phyloP scores from a whole-genome alignment of 805 yeast genomes.

The Hanseniaspora vineae region DNA sequence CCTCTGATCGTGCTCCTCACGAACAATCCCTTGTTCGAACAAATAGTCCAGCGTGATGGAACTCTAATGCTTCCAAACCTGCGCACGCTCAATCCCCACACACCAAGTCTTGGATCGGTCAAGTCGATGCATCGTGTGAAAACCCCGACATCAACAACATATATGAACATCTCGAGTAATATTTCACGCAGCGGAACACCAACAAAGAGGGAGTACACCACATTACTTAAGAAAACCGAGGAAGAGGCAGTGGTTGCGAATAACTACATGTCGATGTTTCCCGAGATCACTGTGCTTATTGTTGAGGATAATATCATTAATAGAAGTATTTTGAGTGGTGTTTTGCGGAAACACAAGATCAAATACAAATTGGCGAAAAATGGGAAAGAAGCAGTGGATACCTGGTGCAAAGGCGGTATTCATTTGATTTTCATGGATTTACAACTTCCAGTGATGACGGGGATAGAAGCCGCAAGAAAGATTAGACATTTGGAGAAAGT shows the following conservation, averaged over 20 bases:
- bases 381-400: constrained; percentile 89
- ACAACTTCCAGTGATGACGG: constrained; percentile 91
- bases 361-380: constrained; percentile 79
- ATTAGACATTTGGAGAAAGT: constrained; percentile 68
- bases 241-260: not conserved
- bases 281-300: constrained; percentile 79
- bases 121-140: no score
- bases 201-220: no score
- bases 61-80: no score
- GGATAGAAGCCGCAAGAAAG: constrained; percentile 88
- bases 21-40: no score
- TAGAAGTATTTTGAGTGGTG: constrained; percentile 82
- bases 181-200: no score
- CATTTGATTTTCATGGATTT: constrained; percentile 95
- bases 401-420: constrained; percentile 90
- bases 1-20: no score
- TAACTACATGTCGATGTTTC: constrained; percentile 19
- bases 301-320: constrained; percentile 96
- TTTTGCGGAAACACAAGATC: constrained; percentile 72
- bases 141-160: no score
- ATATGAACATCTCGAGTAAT: no score
- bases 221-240: not conserved
- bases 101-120: no score
- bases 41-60: no score
- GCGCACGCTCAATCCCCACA: no score